These are phyloP conservation scores for Colletotrichum lupini DNA, from an alignment of 2,329 filamentous ascomycete genomes.

Conservation along the genomic window DNA sequence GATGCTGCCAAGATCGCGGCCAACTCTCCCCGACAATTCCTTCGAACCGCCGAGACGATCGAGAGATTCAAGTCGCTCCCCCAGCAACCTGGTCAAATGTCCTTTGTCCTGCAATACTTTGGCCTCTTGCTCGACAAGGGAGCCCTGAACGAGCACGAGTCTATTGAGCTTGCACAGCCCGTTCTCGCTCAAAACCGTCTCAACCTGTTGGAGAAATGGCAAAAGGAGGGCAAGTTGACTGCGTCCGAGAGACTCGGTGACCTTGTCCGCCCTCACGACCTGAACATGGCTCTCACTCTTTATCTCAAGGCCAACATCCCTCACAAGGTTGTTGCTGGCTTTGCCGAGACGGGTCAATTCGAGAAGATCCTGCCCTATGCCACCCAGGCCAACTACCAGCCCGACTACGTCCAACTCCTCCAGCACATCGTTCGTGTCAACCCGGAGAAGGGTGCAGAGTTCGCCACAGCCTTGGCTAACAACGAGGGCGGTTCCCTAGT, in stretches of 20 bases:
- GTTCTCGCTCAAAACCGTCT: constrained; percentile 95
- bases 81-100: constrained; percentile 85
- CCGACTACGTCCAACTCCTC: constrained; percentile 93
- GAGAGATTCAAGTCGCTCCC: constrained; percentile 93
- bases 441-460: constrained; percentile 93
- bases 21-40: constrained; percentile 94
- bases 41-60: constrained; percentile 94
- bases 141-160: constrained; percentile 90
- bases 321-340: constrained; percentile 93
- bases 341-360: constrained; percentile 96
- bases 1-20: constrained; percentile 96
- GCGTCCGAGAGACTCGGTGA: constrained; percentile 97
- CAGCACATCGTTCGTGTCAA: constrained; percentile 93
- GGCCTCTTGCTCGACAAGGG: constrained; percentile 98
- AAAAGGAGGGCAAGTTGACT: constrained; percentile 94
- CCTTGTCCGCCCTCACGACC: constrained; percentile 88
- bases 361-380: constrained; percentile 96
- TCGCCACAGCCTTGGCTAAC: constrained; percentile 91
- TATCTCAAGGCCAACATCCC: constrained; percentile 92
- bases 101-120: constrained; percentile 96
- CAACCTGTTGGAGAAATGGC: constrained; percentile 97
- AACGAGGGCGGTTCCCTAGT: constrained; percentile 88
- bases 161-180: constrained; percentile 90
- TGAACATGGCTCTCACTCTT: constrained; percentile 86
- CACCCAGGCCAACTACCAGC: constrained; percentile 85